Evolutionary conservation across 805 yeast species (phyloP), one percentile per base, ranked within the genome.

Genomic region (Candida nonsorbophila): DNA sequence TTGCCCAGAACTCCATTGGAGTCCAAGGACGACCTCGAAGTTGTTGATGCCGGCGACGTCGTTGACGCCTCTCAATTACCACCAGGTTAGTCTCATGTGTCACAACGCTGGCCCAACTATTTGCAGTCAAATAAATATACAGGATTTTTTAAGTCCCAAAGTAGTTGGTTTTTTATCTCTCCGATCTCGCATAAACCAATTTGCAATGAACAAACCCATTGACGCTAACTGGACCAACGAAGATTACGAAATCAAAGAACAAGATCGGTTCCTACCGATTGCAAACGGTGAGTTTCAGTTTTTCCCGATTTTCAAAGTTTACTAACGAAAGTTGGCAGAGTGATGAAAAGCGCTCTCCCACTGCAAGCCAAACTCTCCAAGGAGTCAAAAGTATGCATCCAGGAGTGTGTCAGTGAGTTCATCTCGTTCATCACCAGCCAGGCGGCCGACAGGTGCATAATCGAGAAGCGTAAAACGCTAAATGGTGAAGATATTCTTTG

Each of bases 61-160:
- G 94, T 87, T 37, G 97, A 90, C 56, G 82, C 81, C 42, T 73
- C 90, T 31, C 85, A 81, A 60, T 72, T 90, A 50, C 98, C 98
- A 38, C 98, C 98, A 16, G 97, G 98, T 73, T 90, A 71, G 51
- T 14, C 27, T 25, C 15, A 14, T 20, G n/a, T n/a, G n/a, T n/a
- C n/a, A n/a, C n/a, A n/a, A n/a, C n/a, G n/a, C n/a, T n/a, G n/a
- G n/a, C n/a, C n/a, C n/a, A n/a, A n/a, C n/a, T n/a, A n/a, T n/a
- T n/a, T n/a, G n/a, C n/a, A n/a, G n/a, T n/a, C n/a, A n/a, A n/a
- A n/a, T n/a, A n/a, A n/a, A n/a, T n/a, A n/a, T n/a, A n/a, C n/a
- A n/a, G n/a, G n/a, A n/a, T n/a, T n/a, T n/a, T n/a, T n/a, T n/a
- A n/a, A n/a, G n/a, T n/a, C n/a, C n/a, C n/a, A n/a, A n/a, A n/a